phyloP scores from a whole-genome alignment of 495 filamentous ascomycete genomes.

The Lasiosphaeriaceae sp. region DNA sequence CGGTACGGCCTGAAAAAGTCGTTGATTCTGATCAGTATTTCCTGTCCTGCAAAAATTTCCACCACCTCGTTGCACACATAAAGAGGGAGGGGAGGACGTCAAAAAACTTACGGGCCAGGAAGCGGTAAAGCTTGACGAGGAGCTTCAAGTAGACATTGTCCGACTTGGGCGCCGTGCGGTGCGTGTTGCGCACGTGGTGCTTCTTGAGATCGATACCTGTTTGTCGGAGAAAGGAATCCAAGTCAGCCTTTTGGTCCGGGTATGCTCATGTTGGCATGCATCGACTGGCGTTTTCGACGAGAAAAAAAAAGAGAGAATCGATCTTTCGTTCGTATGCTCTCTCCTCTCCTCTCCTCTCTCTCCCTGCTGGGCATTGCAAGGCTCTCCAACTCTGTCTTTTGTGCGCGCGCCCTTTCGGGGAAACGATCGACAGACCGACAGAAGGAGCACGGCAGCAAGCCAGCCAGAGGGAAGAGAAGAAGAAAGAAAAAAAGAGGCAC shows the following conservation, averaged over 20 bases:
- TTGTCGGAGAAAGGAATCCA: slow-evolving; percentile 35
- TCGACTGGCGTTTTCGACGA: slow-evolving; percentile 22
- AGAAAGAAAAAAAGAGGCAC: neutral
- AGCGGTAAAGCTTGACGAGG: slow-evolving; percentile 97
- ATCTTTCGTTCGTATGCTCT: no score
- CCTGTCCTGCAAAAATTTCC: no score
- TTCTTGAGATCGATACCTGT: slow-evolving; percentile 67
- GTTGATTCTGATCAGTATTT: slow-evolving; percentile 43
- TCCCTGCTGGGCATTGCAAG: neutral
- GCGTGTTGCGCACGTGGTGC: slow-evolving; percentile 82
- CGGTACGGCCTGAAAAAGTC: slow-evolving; percentile 72
- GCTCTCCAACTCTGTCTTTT: neutral
- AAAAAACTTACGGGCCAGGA: slow-evolving; percentile 81
- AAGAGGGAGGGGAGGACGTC: neutral
- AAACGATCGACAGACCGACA: neutral
- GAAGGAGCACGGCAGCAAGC: neutral
- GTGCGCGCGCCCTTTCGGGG: neutral
- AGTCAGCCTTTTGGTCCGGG: slow-evolving; percentile 51
- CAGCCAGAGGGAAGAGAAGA: neutral
- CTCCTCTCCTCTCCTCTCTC: neutral
- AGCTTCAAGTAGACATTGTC: slow-evolving; percentile 98
- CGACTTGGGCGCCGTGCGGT: slow-evolving; percentile 93
- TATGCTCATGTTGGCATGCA: slow-evolving; percentile 38
- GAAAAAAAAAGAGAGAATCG: no score
- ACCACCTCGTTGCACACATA: no score